A percentile compares a stretch with the other conserved stretches of the same genome.
Evolutionary conservation across 306 rosid genomes (phyloP).

Genomic region (Pyrus betulifolia): DNA sequence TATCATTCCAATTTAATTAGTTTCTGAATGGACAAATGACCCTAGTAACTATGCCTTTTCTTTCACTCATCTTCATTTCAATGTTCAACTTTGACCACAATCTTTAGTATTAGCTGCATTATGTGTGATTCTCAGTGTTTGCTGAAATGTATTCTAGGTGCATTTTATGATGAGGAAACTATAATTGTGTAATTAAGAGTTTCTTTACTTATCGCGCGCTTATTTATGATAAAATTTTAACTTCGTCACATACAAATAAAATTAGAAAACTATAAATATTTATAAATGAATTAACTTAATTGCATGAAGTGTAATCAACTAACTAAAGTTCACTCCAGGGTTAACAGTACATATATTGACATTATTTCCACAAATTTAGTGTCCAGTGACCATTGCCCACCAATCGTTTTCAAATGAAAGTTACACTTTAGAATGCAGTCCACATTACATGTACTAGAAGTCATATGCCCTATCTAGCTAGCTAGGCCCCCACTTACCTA

Average conservation of each 20-base stretch:
- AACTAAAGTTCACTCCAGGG: constrained; percentile 2
- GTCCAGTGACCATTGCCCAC: background rate
- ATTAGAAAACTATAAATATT: background rate
- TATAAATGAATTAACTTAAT: background rate
- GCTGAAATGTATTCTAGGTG: background rate
- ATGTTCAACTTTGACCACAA: background rate
- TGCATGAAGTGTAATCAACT: background rate
- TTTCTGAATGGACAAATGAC: too few relatives aligned
- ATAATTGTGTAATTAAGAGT: background rate
- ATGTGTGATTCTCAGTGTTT: background rate
- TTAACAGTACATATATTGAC: background rate
- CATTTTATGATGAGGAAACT: background rate
- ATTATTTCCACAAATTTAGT: background rate
- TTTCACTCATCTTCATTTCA: background rate
- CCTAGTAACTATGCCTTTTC: background rate
- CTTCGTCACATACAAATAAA: too few relatives aligned
- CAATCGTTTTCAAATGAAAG: constrained; percentile 19
- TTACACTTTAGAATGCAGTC: constrained; percentile 9
- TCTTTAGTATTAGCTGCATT: too few relatives aligned
- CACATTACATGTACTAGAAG: background rate
- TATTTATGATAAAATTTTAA: too few relatives aligned
- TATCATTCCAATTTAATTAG: too few relatives aligned
- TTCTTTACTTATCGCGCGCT: background rate
- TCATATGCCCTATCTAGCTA: background rate
- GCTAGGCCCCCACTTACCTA: constrained; percentile 11